phyloP scores from a whole-genome alignment of 306 rosid genomes.

The Cicer arietinum region DNA sequence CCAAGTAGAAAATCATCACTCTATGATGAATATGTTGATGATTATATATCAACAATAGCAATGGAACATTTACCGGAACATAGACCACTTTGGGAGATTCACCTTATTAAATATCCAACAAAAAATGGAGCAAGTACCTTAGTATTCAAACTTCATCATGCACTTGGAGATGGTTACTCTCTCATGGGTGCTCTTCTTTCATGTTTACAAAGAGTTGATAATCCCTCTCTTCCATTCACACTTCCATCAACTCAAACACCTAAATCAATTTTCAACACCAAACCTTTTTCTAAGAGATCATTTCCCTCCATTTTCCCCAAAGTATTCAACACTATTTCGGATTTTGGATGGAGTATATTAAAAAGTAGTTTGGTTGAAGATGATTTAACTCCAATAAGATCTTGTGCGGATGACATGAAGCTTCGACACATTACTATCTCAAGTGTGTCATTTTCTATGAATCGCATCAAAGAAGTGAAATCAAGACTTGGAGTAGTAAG shows the following conservation, averaged over 20 bases:
- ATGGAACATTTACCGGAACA: conserved; percentile 42
- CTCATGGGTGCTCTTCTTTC: conserved; percentile 68
- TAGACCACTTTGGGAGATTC: conserved; percentile 66
- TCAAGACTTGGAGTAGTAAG: conserved; percentile 61
- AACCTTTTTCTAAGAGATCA: not conserved
- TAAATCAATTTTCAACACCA: not conserved
- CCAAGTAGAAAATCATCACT: conserved; percentile 37
- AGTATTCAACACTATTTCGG: conserved; percentile 21
- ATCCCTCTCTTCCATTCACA: conserved; percentile 61
- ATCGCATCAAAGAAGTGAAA: conserved; percentile 45
- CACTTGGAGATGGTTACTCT: conserved; percentile 70
- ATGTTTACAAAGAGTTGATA: conserved; percentile 53
- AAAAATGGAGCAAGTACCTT: conserved; percentile 48
- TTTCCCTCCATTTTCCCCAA: conserved; percentile 35
- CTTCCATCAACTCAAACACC: conserved; percentile 46
- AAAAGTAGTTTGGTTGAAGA: conserved; percentile 58
- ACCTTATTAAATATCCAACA: conserved; percentile 58
- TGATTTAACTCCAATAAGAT: conserved; percentile 59
- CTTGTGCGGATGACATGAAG: conserved; percentile 44
- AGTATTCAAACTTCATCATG: conserved; percentile 62
- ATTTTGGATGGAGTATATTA: conserved; percentile 52
- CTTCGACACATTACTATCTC: conserved; percentile 43
- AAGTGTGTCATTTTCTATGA: conserved; percentile 44
- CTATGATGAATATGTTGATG: conserved; percentile 52
- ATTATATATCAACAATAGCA: conserved; percentile 51